A percentile compares a stretch with the other conserved stretches of the same genome.
These are phyloP conservation scores for Malus domestica DNA, from an alignment of 306 rosid species.

Conservation along the genomic window DNA sequence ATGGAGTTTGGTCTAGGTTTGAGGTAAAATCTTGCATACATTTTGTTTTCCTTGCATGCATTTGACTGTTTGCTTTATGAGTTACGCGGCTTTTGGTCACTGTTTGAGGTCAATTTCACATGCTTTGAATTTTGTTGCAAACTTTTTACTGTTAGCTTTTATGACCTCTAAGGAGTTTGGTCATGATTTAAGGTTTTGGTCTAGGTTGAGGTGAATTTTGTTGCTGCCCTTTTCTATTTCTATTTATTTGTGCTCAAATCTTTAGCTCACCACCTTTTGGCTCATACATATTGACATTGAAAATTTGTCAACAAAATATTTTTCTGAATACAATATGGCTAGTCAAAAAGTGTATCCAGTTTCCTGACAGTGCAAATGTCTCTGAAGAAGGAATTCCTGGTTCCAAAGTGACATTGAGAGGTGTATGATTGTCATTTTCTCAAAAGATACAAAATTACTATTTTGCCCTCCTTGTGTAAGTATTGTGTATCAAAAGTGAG, in stretches of 20 bases:
- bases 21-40: not conserved
- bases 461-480: too few species aligned
- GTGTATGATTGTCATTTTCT: too few species aligned
- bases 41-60: not conserved
- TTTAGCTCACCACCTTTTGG: not conserved
- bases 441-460: too few species aligned
- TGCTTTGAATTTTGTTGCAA: not conserved
- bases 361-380: not conserved
- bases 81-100: not conserved
- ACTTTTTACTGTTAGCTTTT: not conserved
- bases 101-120: not conserved
- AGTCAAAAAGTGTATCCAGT: not conserved
- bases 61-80: not conserved
- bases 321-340: not conserved
- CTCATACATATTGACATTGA: not conserved
- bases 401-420: not conserved
- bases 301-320: not conserved
- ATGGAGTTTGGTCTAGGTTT: not conserved
- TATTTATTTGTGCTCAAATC: not conserved
- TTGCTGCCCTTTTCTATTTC: not conserved
- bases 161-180: not conserved
- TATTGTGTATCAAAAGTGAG: too few species aligned
- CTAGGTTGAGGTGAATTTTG: not conserved
- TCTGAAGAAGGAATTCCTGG: not conserved
- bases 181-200: not conserved